Evolutionary conservation across 169 alveolate species (phyloP).

Genomic region (Cryptosporidium sp.): DNA sequence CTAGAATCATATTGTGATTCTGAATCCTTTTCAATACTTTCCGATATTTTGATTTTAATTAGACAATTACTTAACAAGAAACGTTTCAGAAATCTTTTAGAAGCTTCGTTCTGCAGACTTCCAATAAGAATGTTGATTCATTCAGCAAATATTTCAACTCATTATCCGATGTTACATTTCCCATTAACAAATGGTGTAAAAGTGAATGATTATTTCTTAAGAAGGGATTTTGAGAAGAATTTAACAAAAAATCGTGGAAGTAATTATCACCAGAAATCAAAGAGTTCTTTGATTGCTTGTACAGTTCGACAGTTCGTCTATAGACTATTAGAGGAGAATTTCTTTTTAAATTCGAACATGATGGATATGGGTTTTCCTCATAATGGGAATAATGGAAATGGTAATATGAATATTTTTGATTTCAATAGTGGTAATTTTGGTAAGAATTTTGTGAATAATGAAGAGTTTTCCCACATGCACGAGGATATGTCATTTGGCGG

Average conservation of each 20-base stretch:
- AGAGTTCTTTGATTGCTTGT: slow-evolving; percentile 1
- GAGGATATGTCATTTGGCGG: slow-evolving; percentile 1
- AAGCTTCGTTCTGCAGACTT: slow-evolving; percentile 34
- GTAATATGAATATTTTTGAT: neutral
- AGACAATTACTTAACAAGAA: slow-evolving; percentile 41
- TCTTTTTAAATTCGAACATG: neutral
- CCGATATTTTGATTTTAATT: slow-evolving; percentile 56
- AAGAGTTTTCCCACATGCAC: neutral
- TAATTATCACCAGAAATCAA: slow-evolving; percentile 16
- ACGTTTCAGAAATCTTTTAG: slow-evolving; percentile 14
- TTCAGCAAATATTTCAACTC: slow-evolving; percentile 9
- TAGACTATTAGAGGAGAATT: slow-evolving; percentile 11
- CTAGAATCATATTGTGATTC: slow-evolving; percentile 50
- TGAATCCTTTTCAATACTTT: slow-evolving; percentile 41
- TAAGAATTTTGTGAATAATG: neutral
- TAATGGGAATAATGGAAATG: neutral
- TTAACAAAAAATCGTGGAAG: neutral
- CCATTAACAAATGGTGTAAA: slow-evolving; percentile 2
- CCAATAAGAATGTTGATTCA: slow-evolving; percentile 51
- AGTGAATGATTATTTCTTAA: neutral
- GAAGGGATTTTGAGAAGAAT: neutral
- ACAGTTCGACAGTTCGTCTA: neutral
- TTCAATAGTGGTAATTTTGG: neutral
- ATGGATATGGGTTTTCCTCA: neutral
- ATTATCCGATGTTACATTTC: neutral